Evolutionary conservation across 768 basidiomycete genomes (phyloP).

Genomic region (Hortiboletus campestris): DNA sequence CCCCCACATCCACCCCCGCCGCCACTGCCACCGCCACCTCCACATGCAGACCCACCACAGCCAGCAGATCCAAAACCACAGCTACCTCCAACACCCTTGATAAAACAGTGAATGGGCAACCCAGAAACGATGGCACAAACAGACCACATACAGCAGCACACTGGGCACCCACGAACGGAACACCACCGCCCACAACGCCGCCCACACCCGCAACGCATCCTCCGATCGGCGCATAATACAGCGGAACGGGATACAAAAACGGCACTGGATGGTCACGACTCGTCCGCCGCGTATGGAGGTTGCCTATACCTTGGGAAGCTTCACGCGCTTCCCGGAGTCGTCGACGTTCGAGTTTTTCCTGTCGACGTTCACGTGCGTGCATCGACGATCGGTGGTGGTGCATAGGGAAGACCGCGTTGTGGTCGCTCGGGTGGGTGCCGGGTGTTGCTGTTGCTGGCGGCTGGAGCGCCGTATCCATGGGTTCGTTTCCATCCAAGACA

Average conservation of each 20-base stretch:
- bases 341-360: neutral
- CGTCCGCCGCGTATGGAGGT: neutral
- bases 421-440: constrained; percentile 53
- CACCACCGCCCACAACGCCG: neutral
- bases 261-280: neutral
- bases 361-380: neutral
- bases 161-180: neutral
- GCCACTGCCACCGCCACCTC: neutral
- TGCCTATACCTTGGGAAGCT: neutral
- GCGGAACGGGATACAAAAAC: neutral
- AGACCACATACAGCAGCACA: neutral
- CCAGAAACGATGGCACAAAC: no score
- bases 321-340: neutral
- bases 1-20: no score
- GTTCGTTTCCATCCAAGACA: constrained; percentile 1
- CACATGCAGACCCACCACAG: neutral
- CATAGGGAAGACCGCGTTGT: constrained; percentile 44
- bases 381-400: constrained; percentile 8
- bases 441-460: constrained; percentile 36
- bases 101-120: neutral
- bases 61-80: neutral
- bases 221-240: neutral
- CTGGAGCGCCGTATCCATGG: constrained; percentile 24
- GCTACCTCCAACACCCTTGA: neutral
- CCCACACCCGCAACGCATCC: neutral